Percentiles rank a stretch among this genome's conserved stretches.
phyloP scores from a whole-genome alignment of 1,284 basidiomycete genomes.

The Pisolithus thermaeus region DNA sequence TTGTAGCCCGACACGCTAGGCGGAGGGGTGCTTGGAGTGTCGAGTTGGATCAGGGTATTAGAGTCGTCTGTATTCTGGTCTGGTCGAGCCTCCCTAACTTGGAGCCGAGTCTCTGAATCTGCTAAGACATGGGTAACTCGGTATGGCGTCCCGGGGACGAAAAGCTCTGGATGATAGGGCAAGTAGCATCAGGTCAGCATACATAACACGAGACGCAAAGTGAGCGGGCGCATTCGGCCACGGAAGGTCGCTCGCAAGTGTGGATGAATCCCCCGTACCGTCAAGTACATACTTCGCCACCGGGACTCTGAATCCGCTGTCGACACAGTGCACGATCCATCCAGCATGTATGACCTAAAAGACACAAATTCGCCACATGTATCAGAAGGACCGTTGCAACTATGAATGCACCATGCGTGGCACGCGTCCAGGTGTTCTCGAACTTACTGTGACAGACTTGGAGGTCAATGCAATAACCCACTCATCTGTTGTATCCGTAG shows the following conservation, averaged over 20 bases:
- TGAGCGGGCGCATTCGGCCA: no score
- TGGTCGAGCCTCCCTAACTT: not conserved
- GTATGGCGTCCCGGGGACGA: no score
- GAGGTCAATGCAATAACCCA: constrained; percentile 21
- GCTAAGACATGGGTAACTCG: not conserved
- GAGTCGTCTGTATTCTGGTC: not conserved
- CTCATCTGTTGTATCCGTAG: constrained; percentile 20
- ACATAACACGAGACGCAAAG: no score
- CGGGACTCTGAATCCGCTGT: constrained; percentile 38
- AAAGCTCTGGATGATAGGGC: no score
- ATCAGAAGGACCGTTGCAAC: not conserved
- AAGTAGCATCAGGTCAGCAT: no score
- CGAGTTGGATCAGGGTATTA: not conserved
- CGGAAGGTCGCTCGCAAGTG: not conserved
- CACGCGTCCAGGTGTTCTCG: not conserved
- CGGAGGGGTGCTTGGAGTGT: constrained; percentile 17
- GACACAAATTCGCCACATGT: not conserved
- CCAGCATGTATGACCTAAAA: constrained; percentile 36
- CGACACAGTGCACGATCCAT: constrained; percentile 41
- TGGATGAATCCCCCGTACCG: constrained; percentile 27
- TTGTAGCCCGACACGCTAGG: constrained; percentile 13
- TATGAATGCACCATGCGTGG: constrained; percentile 7
- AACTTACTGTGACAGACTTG: constrained; percentile 26
- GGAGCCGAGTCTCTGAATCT: not conserved
- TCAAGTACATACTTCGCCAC: constrained; percentile 43